Base-by-base conservation (phyloP, 805 yeast species). In the Ogataea saltuana region DNA sequence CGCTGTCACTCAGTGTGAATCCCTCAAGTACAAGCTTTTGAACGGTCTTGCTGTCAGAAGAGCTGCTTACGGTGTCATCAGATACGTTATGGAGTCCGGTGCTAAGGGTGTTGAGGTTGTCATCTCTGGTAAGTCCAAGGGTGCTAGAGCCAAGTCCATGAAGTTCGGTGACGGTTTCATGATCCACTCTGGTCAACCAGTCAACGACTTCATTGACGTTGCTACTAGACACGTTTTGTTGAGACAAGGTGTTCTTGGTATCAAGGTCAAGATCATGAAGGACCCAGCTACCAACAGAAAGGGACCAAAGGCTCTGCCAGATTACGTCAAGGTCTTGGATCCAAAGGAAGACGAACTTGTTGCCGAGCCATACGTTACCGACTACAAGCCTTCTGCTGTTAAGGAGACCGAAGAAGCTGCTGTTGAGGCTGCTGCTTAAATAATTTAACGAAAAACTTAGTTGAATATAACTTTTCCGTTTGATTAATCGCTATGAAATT, bases 151-250 rank as follows among this genome's bases (percentile, higher is more conserved):
- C 68, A 93, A 93, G 87, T 84, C 97, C 69, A 95, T 93, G 96
- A 93, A 93, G 80, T 93, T 91, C 85, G 85, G 93, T 72, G 98
- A 91, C 74, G 99, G 99, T 83, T 93, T 93, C 96, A 88, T 93
- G 93, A 93, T 93, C 83, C 99, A 93, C 93, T 89, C 97, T 69
- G 99, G 99, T 88, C 99, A 93, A 82, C 99, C 99, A 78, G 93
- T 91, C 74, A 83, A 80, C 64, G 99, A 93, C 72, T 93, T 93
- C 85, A 93, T 93, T 71, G 99, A 93, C 77, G 77, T 83, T 71
- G 99, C 99, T 65, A 90, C 96, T 74, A 90, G 99, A 80, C 98
- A 93, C 91, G 98, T 91, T 67, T 81, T 93, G 73, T 85, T 93
- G 82, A 90, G 98, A 83, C 98, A 93, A 81, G 99, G 99, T 88